Conservation (phyloP, 2,329 filamentous ascomycete genomes). For the Xylariaceae sp. region DNA sequence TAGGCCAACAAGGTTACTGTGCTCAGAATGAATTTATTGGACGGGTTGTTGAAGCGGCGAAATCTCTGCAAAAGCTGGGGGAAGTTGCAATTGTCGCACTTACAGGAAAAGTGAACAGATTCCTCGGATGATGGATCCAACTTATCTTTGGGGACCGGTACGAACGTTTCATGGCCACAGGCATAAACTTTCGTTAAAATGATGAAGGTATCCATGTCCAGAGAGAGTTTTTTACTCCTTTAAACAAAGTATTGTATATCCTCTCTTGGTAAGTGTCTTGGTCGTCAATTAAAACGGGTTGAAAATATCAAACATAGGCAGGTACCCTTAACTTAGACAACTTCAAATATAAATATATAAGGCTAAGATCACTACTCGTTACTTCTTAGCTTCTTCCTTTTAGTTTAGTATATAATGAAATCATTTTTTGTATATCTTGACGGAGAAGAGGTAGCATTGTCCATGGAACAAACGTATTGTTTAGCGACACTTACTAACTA, state of each 20-base stretch:
- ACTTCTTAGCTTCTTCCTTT: too few species aligned
- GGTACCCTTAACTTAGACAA: too few species aligned
- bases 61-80: background rate
- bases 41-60: conserved; percentile 13
- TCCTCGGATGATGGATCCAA: background rate
- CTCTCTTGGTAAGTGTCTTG: background rate
- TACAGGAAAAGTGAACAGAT: background rate
- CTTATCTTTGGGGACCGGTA: conserved; percentile 1
- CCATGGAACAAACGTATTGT: too few species aligned
- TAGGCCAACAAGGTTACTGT: background rate
- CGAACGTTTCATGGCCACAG: conserved; percentile 11
- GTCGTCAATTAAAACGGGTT: too few species aligned
- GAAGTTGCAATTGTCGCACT: conserved; percentile 14
- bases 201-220: conserved; percentile 9
- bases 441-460: too few species aligned
- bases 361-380: too few species aligned
- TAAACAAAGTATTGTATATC: background rate
- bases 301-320: too few species aligned
- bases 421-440: too few species aligned
- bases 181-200: conserved; percentile 4
- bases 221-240: background rate
- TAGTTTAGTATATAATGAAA: too few species aligned
- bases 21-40: background rate
- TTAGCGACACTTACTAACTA: too few species aligned
- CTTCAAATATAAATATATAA: too few species aligned